Percentiles rank a stretch among this genome's conserved stretches.
phyloP scores from a whole-genome alignment of 2,329 filamentous ascomycete genomes.

The Hymenoscyphus fructigenus region DNA sequence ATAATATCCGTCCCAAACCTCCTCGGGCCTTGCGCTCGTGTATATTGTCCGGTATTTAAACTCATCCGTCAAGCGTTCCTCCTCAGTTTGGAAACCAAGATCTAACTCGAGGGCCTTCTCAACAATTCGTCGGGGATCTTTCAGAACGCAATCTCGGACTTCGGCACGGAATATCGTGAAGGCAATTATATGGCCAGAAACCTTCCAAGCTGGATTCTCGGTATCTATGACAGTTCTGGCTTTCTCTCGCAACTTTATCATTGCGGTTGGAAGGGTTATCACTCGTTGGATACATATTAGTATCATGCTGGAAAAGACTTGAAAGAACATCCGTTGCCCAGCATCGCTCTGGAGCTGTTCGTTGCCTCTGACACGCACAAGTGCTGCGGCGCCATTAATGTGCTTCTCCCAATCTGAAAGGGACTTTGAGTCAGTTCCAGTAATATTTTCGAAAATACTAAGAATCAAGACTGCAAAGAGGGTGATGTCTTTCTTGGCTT shows the following conservation, averaged over 20 bases:
- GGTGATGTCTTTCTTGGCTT: constrained; percentile 51
- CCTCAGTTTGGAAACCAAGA: constrained; percentile 17
- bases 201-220: constrained; percentile 41
- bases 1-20: constrained; percentile 33
- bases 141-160: constrained; percentile 2
- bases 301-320: constrained; percentile 51
- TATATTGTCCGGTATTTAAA: constrained; percentile 30
- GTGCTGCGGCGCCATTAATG: constrained; percentile 50
- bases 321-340: constrained; percentile 52
- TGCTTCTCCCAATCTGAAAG: constrained; percentile 53
- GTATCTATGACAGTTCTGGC: constrained; percentile 40
- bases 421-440: constrained; percentile 45
- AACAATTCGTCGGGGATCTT: constrained; percentile 39
- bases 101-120: constrained; percentile 7
- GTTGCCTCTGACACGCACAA: constrained; percentile 50
- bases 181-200: constrained; percentile 43
- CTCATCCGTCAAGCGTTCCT: too few relatives aligned
- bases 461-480: constrained; percentile 54
- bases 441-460: constrained; percentile 52
- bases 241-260: constrained; percentile 47
- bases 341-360: constrained; percentile 47
- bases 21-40: constrained; percentile 26
- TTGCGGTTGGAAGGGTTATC: constrained; percentile 47
- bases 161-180: constrained; percentile 17
- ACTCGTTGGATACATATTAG: constrained; percentile 52